phyloP scores from a whole-genome alignment of 2,329 filamentous ascomycete species.

The Chaetomium sp. region DNA sequence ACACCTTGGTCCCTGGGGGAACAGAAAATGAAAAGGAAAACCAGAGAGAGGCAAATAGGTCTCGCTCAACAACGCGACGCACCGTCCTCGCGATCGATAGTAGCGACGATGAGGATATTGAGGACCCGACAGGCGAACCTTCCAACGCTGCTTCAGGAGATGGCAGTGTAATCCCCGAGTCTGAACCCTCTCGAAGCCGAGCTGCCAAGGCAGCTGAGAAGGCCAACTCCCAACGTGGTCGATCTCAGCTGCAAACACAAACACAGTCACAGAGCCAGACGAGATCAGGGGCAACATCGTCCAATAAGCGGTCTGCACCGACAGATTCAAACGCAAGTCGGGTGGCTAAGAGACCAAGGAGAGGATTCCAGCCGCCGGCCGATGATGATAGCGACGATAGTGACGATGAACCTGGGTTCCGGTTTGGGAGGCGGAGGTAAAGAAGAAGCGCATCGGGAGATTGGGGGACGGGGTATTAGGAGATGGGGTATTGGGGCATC shows the following conservation, averaged over 20 bases:
- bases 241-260: constrained; percentile 23
- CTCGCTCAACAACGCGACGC: constrained; percentile 9
- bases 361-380: constrained; percentile 16
- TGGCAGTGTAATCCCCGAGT: constrained; percentile 14
- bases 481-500: too few relatives aligned
- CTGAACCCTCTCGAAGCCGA: constrained; percentile 27
- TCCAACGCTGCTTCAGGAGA: constrained; percentile 10
- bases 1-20: constrained; percentile 20
- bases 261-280: constrained; percentile 23
- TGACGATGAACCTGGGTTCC: constrained; percentile 52
- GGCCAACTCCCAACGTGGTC: constrained; percentile 21
- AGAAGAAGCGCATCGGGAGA: too few relatives aligned
- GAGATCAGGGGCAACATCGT: constrained; percentile 1
- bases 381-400: constrained; percentile 32
- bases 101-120: constrained; percentile 30
- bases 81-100: constrained; percentile 30
- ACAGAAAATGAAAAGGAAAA: constrained; percentile 7
- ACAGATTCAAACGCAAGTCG: constrained; percentile 31
- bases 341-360: constrained; percentile 31
- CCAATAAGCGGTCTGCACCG: constrained; percentile 28
- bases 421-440: constrained; percentile 46
- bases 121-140: constrained; percentile 5
- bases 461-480: too few relatives aligned
- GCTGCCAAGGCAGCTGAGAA: constrained; percentile 29
- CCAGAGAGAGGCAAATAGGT: background rate